A percentile compares a stretch with the other conserved stretches of the same genome.
Conservation (phyloP, 2,329 filamentous ascomycete genomes). For the Bimuria novae-zelandiae region DNA sequence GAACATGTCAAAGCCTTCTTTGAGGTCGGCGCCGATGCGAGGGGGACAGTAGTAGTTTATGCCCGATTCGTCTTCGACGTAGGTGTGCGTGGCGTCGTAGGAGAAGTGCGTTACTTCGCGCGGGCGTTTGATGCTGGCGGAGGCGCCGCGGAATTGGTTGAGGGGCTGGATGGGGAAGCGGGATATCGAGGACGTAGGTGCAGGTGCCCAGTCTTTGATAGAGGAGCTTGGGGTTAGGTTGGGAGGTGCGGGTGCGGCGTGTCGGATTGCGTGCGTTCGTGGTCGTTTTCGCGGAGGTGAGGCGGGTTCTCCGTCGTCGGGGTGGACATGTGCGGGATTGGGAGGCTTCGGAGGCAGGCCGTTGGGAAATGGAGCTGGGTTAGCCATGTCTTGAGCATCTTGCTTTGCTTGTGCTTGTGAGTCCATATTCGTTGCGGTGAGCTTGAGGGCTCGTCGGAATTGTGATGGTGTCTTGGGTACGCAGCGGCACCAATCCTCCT, state of each 20-base stretch:
- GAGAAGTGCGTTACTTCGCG: constrained; percentile 94
- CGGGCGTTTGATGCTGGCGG: constrained; percentile 41
- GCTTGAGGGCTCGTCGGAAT: background rate
- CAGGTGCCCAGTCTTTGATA: background rate
- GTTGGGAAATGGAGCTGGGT: background rate
- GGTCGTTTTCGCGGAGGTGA: constrained; percentile 38
- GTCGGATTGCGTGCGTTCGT: constrained; percentile 40
- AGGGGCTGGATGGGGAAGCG: constrained; percentile 39
- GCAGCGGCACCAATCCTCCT: background rate
- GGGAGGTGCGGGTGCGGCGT: constrained; percentile 12
- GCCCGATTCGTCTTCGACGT: constrained; percentile 76
- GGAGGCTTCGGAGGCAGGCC: constrained; percentile 12
- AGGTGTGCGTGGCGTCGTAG: constrained; percentile 81
- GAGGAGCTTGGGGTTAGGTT: background rate
- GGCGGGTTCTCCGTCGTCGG: constrained; percentile 11
- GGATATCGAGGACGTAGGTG: background rate
- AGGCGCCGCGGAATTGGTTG: constrained; percentile 39
- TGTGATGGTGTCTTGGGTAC: background rate
- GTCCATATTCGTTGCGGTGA: background rate
- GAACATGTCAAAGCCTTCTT: constrained; percentile 79
- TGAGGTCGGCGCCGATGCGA: constrained; percentile 73
- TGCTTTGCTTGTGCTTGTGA: background rate
- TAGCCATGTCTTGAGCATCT: background rate
- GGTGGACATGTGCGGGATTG: background rate
- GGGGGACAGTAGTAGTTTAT: constrained; percentile 87